These are phyloP conservation scores for Rhodotorula sphaerocarpa DNA, from an alignment of 768 basidiomycete genomes.

Conservation along the genomic window DNA sequence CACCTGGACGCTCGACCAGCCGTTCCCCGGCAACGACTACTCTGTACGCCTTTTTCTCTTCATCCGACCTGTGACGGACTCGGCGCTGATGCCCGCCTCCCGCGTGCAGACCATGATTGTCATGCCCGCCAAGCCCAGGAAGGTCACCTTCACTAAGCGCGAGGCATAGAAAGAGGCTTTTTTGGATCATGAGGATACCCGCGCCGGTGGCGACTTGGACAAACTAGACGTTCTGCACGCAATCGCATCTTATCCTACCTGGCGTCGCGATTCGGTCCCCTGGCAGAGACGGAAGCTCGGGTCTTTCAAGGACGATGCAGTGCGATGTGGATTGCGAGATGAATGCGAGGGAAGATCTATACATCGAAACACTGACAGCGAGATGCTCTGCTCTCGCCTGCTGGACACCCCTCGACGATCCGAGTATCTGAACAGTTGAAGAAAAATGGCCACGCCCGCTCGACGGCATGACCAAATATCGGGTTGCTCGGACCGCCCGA, in stretches of 20 bases:
- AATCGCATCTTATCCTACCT: too few species aligned
- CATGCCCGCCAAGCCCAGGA: constrained; percentile 55
- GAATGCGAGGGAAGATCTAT: too few species aligned
- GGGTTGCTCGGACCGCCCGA: constrained; percentile 33
- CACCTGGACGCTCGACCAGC: constrained; percentile 60
- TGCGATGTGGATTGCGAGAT: too few species aligned
- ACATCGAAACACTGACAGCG: constrained; percentile 39
- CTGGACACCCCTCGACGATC: constrained; percentile 32
- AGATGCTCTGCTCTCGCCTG: constrained; percentile 12
- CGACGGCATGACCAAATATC: constrained; percentile 38
- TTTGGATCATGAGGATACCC: too few species aligned
- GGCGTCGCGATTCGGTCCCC: too few species aligned
- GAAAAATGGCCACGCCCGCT: constrained; percentile 41
- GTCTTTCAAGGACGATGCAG: too few species aligned
- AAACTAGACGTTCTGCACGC: too few species aligned
- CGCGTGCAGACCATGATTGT: constrained; percentile 77
- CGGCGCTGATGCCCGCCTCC: neutral
- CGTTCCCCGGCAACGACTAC: constrained; percentile 78
- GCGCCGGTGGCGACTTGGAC: too few species aligned
- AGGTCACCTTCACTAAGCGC: constrained; percentile 37
- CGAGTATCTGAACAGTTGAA: constrained; percentile 37
- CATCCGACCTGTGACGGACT: neutral
- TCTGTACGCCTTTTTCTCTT: constrained; percentile 43
- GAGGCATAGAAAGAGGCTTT: too few species aligned
- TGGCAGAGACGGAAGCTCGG: too few species aligned